These are phyloP conservation scores for Arthroderma sp. DNA, from an alignment of 2,329 filamentous ascomycete species.

Conservation along the genomic window DNA sequence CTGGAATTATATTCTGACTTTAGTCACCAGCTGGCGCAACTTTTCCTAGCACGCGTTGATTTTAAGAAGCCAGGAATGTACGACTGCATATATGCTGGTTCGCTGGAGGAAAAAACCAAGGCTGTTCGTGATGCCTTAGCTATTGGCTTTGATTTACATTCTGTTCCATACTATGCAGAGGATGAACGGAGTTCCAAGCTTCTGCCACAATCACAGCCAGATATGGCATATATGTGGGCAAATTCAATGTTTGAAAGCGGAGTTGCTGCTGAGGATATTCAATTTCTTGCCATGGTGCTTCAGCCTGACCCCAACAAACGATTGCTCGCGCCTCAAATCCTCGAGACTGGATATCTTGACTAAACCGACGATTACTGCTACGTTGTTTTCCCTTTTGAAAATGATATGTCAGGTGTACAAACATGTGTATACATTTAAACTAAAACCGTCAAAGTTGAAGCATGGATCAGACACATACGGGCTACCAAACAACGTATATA, in stretches of 20 bases:
- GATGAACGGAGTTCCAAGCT: slow-evolving; percentile 7
- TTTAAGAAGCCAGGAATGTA: slow-evolving; percentile 11
- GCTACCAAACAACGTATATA: no score
- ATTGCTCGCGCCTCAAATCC: slow-evolving; percentile 10
- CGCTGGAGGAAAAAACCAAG: slow-evolving; percentile 8
- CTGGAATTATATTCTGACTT: background rate
- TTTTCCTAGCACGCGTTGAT: slow-evolving; percentile 10
- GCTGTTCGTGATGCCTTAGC: slow-evolving; percentile 8
- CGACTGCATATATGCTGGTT: slow-evolving; percentile 8
- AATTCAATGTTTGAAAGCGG: slow-evolving; percentile 12
- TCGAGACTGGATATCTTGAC: slow-evolving; percentile 10
- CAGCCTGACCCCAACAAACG: slow-evolving; percentile 9
- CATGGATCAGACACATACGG: no score
- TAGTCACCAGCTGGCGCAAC: slow-evolving; percentile 8
- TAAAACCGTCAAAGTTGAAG: no score
- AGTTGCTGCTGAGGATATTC: slow-evolving; percentile 12
- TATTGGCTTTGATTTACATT: slow-evolving; percentile 10
- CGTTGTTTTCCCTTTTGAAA: no score
- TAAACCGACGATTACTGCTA: no score
- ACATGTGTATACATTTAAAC: no score
- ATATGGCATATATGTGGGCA: slow-evolving; percentile 13
- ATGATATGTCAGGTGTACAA: no score
- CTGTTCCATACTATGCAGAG: slow-evolving; percentile 9
- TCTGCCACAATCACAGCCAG: slow-evolving; percentile 10
- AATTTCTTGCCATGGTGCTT: slow-evolving; percentile 10